Evolutionary conservation across 169 alveolate genomes (phyloP), one percentile per base, ranked within the genome.

Genomic region (Amoebophrya sp.): DNA sequence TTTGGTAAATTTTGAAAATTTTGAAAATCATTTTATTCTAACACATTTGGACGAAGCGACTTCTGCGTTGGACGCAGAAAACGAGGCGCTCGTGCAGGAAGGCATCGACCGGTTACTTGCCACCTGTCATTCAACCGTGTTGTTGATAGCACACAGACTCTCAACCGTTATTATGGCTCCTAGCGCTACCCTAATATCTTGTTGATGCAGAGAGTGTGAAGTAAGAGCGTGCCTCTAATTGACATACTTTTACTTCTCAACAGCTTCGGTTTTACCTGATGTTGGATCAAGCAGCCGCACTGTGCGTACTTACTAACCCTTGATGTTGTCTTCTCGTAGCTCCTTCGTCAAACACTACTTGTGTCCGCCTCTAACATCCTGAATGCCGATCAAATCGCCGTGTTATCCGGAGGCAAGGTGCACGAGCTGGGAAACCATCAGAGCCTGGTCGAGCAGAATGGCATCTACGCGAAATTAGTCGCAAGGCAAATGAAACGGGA

Each of bases 61-160:
- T 38, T 95, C 97, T 33, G 96, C 96, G 24, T 93, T 96, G 40
- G 98, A 96, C 91, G 91, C 96, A 29, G 94, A 94, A 90, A 96
- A 96, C 76, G 98, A 96, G 90, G 94, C 89, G n/a, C 89, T 94
- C 26, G 96, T 96, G 40, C 95, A 95, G 90, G 90, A 78, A 0
- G 95, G 95, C 0, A 91, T 96, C 39, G 93, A 94, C 91, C 94
- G 89, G 91, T 91, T 26, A 10, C 39, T 47, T 26, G 41, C 33
- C 3, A 40, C 1, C 89, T 23, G 6, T 33, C 24, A 55, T n/a
- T 53, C 76, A 39, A 91, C 94, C 0, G 94, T 93, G 89, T 78
- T 98, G 76, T 95, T 97, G 24, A 96, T 98, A 41, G 99, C 99
- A 23, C 99, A 98, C 94, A 94, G 99, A 91, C 95, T 98, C 55